phyloP scores from a whole-genome alignment of 139 green algal genomes.

The Tetraselmis chui region DNA sequence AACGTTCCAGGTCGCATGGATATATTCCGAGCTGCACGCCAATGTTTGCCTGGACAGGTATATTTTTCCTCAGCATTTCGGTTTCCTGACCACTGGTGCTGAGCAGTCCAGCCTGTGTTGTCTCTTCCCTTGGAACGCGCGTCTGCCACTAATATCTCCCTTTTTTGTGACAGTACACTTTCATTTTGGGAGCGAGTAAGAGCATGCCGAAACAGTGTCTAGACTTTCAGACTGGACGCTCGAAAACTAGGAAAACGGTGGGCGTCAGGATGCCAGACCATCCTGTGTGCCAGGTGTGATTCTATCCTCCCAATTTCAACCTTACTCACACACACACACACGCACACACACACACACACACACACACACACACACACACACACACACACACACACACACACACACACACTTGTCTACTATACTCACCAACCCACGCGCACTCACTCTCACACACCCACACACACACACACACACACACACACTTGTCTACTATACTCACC shows the following conservation, averaged over 20 bases:
- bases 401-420: too few relatives aligned
- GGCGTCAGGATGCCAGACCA: slow-evolving; percentile 67
- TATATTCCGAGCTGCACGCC: slow-evolving; percentile 57
- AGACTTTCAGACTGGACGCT: slow-evolving; percentile 46
- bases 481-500: too few relatives aligned
- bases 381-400: too few relatives aligned
- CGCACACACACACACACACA: too few relatives aligned
- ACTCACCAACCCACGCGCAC: too few relatives aligned
- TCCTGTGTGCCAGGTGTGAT: slow-evolving; percentile 38
- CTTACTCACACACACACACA: too few relatives aligned
- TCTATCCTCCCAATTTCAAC: too few relatives aligned
- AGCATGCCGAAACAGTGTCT: slow-evolving; percentile 64
- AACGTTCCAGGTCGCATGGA: slow-evolving; percentile 49
- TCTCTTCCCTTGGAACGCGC: not conserved
- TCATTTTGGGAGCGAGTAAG: slow-evolving; percentile 81
- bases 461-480: too few relatives aligned
- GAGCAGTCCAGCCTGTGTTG: not conserved
- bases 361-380: too few relatives aligned
- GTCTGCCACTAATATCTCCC: not conserved
- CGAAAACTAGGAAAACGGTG: slow-evolving; percentile 57
- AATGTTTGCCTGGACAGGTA: slow-evolving; percentile 70
- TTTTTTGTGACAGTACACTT: slow-evolving; percentile 62
- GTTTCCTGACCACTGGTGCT: not conserved
- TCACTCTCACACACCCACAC: too few relatives aligned
- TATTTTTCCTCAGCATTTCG: not conserved